phyloP scores from a whole-genome alignment of 2,329 filamentous ascomycete genomes.

The Penicillium concentricum region DNA sequence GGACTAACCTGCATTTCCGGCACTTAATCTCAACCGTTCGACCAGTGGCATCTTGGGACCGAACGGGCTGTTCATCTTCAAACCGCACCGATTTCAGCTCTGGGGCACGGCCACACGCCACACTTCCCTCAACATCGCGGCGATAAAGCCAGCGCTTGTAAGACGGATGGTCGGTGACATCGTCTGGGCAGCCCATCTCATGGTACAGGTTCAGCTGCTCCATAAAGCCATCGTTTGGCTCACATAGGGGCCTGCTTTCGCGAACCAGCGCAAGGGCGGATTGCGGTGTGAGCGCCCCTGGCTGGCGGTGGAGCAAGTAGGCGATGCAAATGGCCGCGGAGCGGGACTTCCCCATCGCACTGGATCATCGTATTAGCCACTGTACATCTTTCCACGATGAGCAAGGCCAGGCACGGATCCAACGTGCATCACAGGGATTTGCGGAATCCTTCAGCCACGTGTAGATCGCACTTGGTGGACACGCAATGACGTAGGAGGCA shows the following conservation, averaged over 20 bases:
- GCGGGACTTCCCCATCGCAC: slow-evolving; percentile 94
- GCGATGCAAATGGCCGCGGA: slow-evolving; percentile 82
- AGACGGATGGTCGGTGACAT: slow-evolving; percentile 65
- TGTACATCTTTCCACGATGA: not conserved
- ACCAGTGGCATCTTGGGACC: slow-evolving; percentile 21
- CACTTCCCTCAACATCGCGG: slow-evolving; percentile 63
- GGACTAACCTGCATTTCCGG: slow-evolving; percentile 77
- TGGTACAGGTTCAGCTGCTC: slow-evolving; percentile 83
- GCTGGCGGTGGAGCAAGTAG: slow-evolving; percentile 68
- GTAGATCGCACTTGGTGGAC: slow-evolving; percentile 14
- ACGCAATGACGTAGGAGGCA: slow-evolving; percentile 19
- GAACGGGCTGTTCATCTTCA: slow-evolving; percentile 50
- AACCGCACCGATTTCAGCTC: slow-evolving; percentile 75
- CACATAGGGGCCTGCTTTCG: slow-evolving; percentile 70
- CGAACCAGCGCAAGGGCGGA: slow-evolving; percentile 71
- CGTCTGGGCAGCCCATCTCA: slow-evolving; percentile 75
- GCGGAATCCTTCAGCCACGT: slow-evolving; percentile 7
- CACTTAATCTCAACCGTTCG: slow-evolving; percentile 67
- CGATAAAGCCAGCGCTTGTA: slow-evolving; percentile 80
- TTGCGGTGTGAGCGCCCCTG: slow-evolving; percentile 56
- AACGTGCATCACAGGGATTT: slow-evolving; percentile 1
- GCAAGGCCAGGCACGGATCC: not conserved
- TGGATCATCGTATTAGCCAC: slow-evolving; percentile 46
- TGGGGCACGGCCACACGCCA: slow-evolving; percentile 76
- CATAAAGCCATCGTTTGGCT: slow-evolving; percentile 92